Percentiles rank a stretch among this genome's conserved stretches.
phyloP scores from a whole-genome alignment of 495 filamentous ascomycete species.

The Lasiosphaeria miniovina region DNA sequence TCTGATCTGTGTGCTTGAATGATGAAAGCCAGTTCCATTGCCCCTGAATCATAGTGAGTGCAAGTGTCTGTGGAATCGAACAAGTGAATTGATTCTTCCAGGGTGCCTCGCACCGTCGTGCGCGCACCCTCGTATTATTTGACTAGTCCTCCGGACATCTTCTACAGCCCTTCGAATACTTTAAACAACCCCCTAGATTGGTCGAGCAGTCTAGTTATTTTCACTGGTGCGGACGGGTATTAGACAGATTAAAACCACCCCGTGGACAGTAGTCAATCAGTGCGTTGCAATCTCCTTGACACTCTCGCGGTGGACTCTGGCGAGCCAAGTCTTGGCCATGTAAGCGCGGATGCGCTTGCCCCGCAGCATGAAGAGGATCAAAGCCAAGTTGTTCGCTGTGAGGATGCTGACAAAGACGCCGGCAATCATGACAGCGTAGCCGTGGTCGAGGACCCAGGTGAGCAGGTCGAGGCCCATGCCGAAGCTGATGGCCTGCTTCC shows the following conservation, averaged over 20 bases:
- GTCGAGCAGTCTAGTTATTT: too few relatives aligned
- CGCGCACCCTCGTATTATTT: too few relatives aligned
- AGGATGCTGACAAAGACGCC: conserved; percentile 56
- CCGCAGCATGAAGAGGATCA: conserved; percentile 55
- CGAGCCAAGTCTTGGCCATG: conserved; percentile 53
- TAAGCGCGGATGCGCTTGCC: conserved; percentile 54
- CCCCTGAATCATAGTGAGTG: too few relatives aligned
- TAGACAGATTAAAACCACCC: not conserved
- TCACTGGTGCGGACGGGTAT: too few relatives aligned
- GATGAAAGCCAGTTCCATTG: too few relatives aligned
- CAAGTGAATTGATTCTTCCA: too few relatives aligned
- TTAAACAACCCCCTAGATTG: too few relatives aligned
- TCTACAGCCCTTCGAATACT: too few relatives aligned
- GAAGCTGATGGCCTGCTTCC: conserved; percentile 63
- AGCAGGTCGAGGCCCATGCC: conserved; percentile 59
- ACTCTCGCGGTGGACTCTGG: conserved; percentile 23
- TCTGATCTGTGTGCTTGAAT: too few relatives aligned
- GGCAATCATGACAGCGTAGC: conserved; percentile 57
- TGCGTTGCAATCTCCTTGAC: conserved; percentile 12
- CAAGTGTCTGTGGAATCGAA: too few relatives aligned
- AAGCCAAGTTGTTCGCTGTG: conserved; percentile 53
- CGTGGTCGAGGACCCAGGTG: conserved; percentile 54
- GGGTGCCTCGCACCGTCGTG: too few relatives aligned
- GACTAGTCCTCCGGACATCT: too few relatives aligned
- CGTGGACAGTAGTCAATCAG: not conserved